Evolutionary conservation across 1,284 basidiomycete genomes (phyloP).

Genomic region (Rhodotorula sp.): DNA sequence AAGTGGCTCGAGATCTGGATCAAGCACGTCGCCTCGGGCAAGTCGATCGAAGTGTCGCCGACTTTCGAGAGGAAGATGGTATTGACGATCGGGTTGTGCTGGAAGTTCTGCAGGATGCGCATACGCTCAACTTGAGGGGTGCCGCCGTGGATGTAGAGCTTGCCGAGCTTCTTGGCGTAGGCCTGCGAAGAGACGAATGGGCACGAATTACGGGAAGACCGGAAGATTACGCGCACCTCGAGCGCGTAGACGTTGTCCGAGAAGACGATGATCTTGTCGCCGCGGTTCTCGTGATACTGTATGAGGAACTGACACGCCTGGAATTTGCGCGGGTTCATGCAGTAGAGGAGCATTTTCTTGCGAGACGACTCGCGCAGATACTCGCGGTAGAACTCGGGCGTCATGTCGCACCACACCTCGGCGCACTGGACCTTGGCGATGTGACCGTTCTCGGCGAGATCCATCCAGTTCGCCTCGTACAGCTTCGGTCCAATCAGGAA

Average conservation of each 20-base stretch:
- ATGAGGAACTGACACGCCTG: slow-evolving; percentile 99
- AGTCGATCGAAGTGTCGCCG: slow-evolving; percentile 97
- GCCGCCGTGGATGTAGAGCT: slow-evolving; percentile 91
- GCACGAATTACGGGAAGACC: not conserved
- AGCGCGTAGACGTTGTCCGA: slow-evolving; percentile 97
- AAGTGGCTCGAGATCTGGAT: slow-evolving; percentile 99
- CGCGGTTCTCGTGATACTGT: slow-evolving; percentile 94
- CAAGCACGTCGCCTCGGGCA: slow-evolving; percentile 97
- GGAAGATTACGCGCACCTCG: slow-evolving; percentile 61
- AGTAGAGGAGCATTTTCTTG: slow-evolving; percentile 94
- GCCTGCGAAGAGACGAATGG: slow-evolving; percentile 58
- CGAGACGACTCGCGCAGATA: slow-evolving; percentile 84
- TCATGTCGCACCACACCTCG: slow-evolving; percentile 99
- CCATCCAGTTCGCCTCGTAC: slow-evolving; percentile 99
- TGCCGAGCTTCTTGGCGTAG: slow-evolving; percentile 90
- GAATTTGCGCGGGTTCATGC: slow-evolving; percentile 99
- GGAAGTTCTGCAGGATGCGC: slow-evolving; percentile 91
- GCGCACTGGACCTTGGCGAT: slow-evolving; percentile 99
- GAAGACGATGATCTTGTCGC: slow-evolving; percentile 99
- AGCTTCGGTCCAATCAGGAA: slow-evolving; percentile 99
- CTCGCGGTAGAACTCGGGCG: slow-evolving; percentile 99
- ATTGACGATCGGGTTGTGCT: slow-evolving; percentile 92
- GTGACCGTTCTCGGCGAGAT: slow-evolving; percentile 97
- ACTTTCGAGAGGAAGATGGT: slow-evolving; percentile 99
- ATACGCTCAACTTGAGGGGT: slow-evolving; percentile 95